Base-by-base conservation (phyloP, 768 basidiomycete species). In the Boletus edulis region DNA sequence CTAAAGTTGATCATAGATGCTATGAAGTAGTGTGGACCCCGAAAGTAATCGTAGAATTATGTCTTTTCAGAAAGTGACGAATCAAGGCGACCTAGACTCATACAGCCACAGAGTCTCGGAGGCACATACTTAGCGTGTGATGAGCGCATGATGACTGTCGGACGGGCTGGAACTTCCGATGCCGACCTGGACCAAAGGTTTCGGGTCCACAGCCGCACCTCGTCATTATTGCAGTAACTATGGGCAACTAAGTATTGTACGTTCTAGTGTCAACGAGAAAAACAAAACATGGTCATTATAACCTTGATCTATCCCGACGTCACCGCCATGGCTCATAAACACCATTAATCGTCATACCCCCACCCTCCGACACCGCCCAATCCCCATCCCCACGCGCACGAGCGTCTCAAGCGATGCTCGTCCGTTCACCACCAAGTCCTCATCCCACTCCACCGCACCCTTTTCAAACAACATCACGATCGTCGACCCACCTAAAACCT, bases 391-490 rank as follows among this genome's bases (percentile, higher is more conserved):
- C 46, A 91, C 89, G 32, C 89, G 84, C 9, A 95, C 91, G 24
- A 94, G 81, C 0, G 93, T 95, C 74, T 95, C 93, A 22, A 98
- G 77, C n/a, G 86, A 84, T 3, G 91, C 90, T 31, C 78, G 75
- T n/a, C 89, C 86, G 68, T 97, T 97, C 52, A 88, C 77, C 32
- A 94, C 61, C 17, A 97, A 70, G 70, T 98, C 95, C 59, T 94
- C 90, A 62, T 98, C 96, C 89, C 94, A 99, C 65, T 87, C 78
- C 14, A 98, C 81, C 4, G 73, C 80, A 8, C 87, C 89, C 66
- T 86, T 91, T 72, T 94, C 92, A 62, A 98, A 94, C 17, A 98
- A 70, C 42, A 91, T 72, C 39, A 98, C 94, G 58, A 97, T 91
- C 12, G 94, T 95, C 29, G 92, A 95, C 1, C 94, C 94, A 52